Evolutionary conservation across 2,329 filamentous ascomycete genomes (phyloP).

Genomic region (Raffaelea ambrosiae): DNA sequence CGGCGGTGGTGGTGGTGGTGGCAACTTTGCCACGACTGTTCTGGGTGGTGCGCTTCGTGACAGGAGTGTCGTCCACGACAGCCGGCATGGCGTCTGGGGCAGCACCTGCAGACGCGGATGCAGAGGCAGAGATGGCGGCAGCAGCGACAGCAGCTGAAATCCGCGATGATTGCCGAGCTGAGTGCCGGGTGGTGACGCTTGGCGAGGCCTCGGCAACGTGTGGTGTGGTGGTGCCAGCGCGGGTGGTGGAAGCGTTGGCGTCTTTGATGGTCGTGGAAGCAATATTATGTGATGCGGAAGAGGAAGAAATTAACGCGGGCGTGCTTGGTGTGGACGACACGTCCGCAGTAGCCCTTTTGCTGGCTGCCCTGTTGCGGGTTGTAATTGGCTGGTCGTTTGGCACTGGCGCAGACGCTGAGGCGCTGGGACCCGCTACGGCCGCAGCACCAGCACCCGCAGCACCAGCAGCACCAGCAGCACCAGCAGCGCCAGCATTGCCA

Average conservation of each 20-base stretch:
- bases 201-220: too few species aligned
- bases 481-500: slow-evolving; percentile 14
- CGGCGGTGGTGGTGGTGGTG: neutral
- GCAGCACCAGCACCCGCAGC: slow-evolving; percentile 9
- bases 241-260: neutral
- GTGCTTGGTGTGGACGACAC: slow-evolving; percentile 15
- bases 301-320: slow-evolving; percentile 8
- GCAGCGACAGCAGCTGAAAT: neutral
- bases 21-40: slow-evolving; percentile 6
- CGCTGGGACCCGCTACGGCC: slow-evolving; percentile 13
- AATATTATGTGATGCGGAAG: neutral
- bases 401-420: slow-evolving; percentile 4
- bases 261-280: neutral
- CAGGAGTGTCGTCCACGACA: slow-evolving; percentile 5
- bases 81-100: slow-evolving; percentile 5
- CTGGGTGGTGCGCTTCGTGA: slow-evolving; percentile 9
- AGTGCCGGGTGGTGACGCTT: neutral
- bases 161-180: neutral
- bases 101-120: slow-evolving; percentile 7
- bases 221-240: slow-evolving; percentile 4
- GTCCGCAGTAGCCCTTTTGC: slow-evolving; percentile 10
- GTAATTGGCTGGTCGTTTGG: neutral
- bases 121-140: neutral
- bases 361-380: neutral
- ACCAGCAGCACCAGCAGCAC: slow-evolving; percentile 1